Evolutionary conservation across 1,284 basidiomycete genomes (phyloP).

Genomic region (Malassezia nana): DNA sequence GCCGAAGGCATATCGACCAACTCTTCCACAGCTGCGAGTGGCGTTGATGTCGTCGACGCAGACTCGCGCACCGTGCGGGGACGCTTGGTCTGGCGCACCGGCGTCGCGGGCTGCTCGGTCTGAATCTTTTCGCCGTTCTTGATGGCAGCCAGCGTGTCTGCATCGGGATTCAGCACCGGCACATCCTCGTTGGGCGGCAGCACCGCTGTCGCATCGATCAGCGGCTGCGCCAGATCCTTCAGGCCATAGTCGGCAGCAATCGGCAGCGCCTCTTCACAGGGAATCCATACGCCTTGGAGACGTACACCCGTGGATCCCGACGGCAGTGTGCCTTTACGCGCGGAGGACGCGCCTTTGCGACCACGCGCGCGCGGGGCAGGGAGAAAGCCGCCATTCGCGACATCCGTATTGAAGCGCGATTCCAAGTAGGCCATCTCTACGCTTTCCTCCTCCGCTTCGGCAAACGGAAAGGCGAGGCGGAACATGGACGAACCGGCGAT

Average conservation of each 20-base stretch:
- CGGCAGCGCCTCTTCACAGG: slow-evolving; percentile 59
- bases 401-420: slow-evolving; percentile 63
- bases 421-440: slow-evolving; percentile 74
- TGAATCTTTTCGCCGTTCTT: slow-evolving; percentile 1
- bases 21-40: slow-evolving; percentile 6
- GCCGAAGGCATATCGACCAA: neutral
- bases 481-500: slow-evolving; percentile 96
- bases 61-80: slow-evolving; percentile 1
- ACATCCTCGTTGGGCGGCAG: slow-evolving; percentile 50
- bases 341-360: slow-evolving; percentile 14
- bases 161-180: slow-evolving; percentile 26
- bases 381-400: slow-evolving; percentile 67
- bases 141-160: slow-evolving; percentile 6
- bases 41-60: slow-evolving; percentile 2
- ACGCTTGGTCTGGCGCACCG: slow-evolving; percentile 16
- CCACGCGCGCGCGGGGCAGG: slow-evolving; percentile 30
- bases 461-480: slow-evolving; percentile 84
- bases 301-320: slow-evolving; percentile 50
- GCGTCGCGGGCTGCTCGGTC: slow-evolving; percentile 8
- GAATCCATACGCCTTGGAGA: slow-evolving; percentile 83
- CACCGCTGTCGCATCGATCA: slow-evolving; percentile 68
- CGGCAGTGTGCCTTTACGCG: slow-evolving; percentile 26
- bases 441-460: slow-evolving; percentile 68
- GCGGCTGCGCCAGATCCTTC: slow-evolving; percentile 56
- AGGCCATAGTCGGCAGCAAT: slow-evolving; percentile 61